A percentile compares a stretch with the other conserved stretches of the same genome.
Conservation (phyloP, 2,329 filamentous ascomycete genomes). For the Epichloe sibirici region DNA sequence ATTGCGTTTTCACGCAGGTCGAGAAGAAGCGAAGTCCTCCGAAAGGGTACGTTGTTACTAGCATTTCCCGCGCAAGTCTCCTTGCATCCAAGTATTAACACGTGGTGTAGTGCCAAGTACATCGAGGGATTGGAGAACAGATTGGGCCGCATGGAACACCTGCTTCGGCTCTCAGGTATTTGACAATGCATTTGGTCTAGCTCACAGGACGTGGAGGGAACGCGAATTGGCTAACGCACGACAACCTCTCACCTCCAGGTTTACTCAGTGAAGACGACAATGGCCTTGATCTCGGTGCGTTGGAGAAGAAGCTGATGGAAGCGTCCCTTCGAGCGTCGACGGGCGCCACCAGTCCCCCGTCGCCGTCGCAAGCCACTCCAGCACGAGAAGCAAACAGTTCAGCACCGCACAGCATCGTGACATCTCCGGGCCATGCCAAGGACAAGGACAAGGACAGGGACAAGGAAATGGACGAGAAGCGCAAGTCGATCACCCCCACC, state of each 20-base stretch:
- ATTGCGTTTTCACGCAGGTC: conserved; percentile 93
- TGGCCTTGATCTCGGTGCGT: conserved; percentile 73
- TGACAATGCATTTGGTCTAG: background rate
- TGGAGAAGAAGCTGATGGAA: conserved; percentile 65
- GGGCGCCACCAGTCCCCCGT: conserved; percentile 34
- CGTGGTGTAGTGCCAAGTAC: conserved; percentile 66
- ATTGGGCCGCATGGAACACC: conserved; percentile 86
- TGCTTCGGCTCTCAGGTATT: conserved; percentile 67
- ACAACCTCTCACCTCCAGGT: conserved; percentile 28
- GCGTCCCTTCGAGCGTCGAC: conserved; percentile 41
- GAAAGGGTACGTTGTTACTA: conserved; percentile 60
- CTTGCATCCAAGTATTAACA: background rate
- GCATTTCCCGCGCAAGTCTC: background rate
- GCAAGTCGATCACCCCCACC: conserved; percentile 23
- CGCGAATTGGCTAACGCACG: too few relatives aligned
- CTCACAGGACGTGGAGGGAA: background rate
- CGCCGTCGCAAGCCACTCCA: conserved; percentile 35
- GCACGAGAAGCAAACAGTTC: conserved; percentile 30
- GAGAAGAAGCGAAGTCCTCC: conserved; percentile 97
- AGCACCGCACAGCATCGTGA: conserved; percentile 41
- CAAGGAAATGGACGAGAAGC: conserved; percentile 20
- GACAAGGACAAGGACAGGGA: conserved; percentile 22
- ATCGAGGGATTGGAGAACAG: conserved; percentile 95
- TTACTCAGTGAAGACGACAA: conserved; percentile 76
- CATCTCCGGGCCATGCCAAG: conserved; percentile 36